Evolutionary conservation across 306 rosid species (phyloP), one percentile per base, ranked within the genome.

Genomic region (Prunus persica): DNA sequence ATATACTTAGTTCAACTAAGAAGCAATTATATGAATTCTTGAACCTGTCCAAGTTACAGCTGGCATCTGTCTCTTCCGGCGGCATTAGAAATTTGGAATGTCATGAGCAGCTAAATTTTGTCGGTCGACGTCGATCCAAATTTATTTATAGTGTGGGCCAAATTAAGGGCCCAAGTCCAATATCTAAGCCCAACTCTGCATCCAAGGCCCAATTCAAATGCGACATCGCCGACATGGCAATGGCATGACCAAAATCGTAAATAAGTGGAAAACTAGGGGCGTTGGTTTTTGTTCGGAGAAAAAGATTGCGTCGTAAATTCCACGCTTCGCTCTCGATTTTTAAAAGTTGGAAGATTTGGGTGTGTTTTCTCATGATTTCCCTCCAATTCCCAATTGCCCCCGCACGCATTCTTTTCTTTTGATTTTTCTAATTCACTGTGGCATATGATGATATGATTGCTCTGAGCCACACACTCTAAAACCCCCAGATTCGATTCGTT

Each of bases 341-440:
- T 52, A 25, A 2, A 78, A n/a, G 24, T n/a, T 3, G 12, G 12
- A 27, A 24, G 60, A 67, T 71, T 46, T 16, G 69, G 70, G 46
- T 19, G 30, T 45, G 14, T 73, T 61, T 47, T 47, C 15, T 46
- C 27, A 78, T 73, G 47, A 69, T 81, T 75, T 81, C 84, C 80
- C 84, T 81, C 84, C 84, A 69, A 63, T 75, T 64, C 57, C 54
- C 41, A 34, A 34, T 34, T 34, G 0, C 41, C 8, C 43, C 45
- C 56, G 10, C 69, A 32, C 32, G 34, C 38, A 32, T 38, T 14
- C 22, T 13, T 4, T 13, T 4, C 43, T 24, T 3, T 65, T 12
- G 8, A 27, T 18, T 71, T 71, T 72, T 50, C 20, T 19, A 5
- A 45, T 58, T 61, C 46, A 15, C 41, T 46, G 19, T 11, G 20